Evolutionary conservation across 2,329 filamentous ascomycete species (phyloP), one percentile per base, ranked within the genome.

Genomic region (Apiospora hydei): DNA sequence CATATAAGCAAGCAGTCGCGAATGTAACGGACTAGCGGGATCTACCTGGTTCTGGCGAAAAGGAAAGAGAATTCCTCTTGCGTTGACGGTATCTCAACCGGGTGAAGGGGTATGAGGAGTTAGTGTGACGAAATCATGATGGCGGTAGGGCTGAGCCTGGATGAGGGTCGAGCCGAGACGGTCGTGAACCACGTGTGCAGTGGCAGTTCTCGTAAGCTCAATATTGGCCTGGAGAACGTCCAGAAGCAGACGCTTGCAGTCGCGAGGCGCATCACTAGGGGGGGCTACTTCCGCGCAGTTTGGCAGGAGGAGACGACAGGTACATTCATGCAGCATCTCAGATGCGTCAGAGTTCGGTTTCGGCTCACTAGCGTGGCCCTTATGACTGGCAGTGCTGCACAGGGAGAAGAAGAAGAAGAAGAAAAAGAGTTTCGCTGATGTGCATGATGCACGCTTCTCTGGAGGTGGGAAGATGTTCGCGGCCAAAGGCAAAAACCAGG

Each of bases 51-150:
- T 64, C 57, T 64, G 57, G 57, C 38, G 30, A 64, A 64, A 38
- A 18, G 34, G 38, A 18, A 30, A 38, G 14, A 34, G 34, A 38
- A n/a, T 3, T 16, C 10, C 10, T 41, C 21, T 64, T 18, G 57
- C 57, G 30, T 41, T 41, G 57, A 64, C 10, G 30, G 57, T 64
- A 64, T 64, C 57, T 64, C 57, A 38, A 41, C 57, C 57, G 34
- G 53, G 53, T 61, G 53, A 61, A 61, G 34, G 57, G 34, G 38
- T 34, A 64, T 64, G 53, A 41, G 21, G 18, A 61, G 30, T 41
- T 64, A 64, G 57, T 64, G 57, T 64, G 57, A 64, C 57, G 57
- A 64, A 64, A 64, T 41, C 8, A 64, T 64, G 57, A 64, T 64
- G 34, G 57, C 34, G 34, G 57, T 64, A 64, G 57, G 57, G 57